A percentile compares a stretch with the other conserved stretches of the same genome.
Conservation (phyloP, 179 eudicot species). For the Spergularia azorica region DNA sequence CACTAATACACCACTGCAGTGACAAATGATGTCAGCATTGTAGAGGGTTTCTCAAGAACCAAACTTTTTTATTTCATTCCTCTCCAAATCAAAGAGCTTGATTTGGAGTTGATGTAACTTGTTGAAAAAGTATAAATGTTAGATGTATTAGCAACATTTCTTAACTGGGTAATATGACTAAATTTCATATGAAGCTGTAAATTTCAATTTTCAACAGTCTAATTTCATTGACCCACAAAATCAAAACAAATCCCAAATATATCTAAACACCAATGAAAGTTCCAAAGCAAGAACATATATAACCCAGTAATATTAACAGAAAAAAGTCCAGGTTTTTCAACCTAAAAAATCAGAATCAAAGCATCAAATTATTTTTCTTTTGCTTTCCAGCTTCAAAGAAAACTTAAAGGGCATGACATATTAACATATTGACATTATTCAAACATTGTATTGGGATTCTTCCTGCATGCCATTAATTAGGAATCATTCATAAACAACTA, state of each 20-base stretch:
- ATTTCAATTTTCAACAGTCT: not conserved
- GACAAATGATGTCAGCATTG: not conserved
- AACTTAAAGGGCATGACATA: not conserved
- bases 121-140: not conserved
- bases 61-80: not conserved
- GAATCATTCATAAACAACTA: conserved; percentile 26
- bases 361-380: conserved; percentile 23
- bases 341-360: conserved; percentile 24
- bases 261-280: conserved; percentile 15
- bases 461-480: conserved; percentile 20
- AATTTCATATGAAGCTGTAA: not conserved
- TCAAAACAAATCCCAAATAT: not conserved
- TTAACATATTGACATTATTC: conserved; percentile 16
- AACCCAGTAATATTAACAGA: not conserved
- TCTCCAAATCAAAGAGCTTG: not conserved
- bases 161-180: not conserved
- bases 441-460: conserved; percentile 23
- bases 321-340: conserved; percentile 7
- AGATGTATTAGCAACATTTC: not conserved
- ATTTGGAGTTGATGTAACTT: not conserved
- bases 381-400: conserved; percentile 14
- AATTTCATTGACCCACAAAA: conserved; percentile 1
- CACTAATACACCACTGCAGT: not conserved
- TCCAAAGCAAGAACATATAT: not conserved
- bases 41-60: no score